A percentile compares a stretch with the other conserved stretches of the same genome.
These are phyloP conservation scores for Hypoxylon trugodes DNA, from an alignment of 495 filamentous ascomycete species.

Conservation along the genomic window DNA sequence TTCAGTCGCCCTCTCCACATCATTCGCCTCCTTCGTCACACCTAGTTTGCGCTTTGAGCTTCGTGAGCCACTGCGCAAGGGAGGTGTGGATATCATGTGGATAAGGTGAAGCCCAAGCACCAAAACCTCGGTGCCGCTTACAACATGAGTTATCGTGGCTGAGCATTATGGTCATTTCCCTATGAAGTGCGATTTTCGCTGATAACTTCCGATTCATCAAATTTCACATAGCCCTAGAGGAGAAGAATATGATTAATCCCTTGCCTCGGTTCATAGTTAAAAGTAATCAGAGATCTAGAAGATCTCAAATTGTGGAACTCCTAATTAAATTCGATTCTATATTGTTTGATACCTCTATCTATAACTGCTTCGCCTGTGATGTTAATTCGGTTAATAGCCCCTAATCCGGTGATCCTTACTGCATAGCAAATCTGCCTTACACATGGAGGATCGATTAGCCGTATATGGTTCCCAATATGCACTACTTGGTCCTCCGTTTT, in stretches of 20 bases:
- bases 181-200: constrained; percentile 13
- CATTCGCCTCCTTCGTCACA: too few relatives aligned
- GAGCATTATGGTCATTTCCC: not conserved
- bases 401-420: not conserved
- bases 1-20: too few relatives aligned
- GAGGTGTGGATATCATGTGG: too few relatives aligned
- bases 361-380: not conserved
- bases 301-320: too few relatives aligned
- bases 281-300: too few relatives aligned
- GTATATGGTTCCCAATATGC: too few relatives aligned
- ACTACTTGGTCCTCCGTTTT: too few relatives aligned
- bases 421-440: not conserved
- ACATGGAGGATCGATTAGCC: not conserved
- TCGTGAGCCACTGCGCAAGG: too few relatives aligned
- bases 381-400: not conserved
- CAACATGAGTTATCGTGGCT: constrained; percentile 6
- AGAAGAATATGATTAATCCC: not conserved
- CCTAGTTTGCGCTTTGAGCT: too few relatives aligned
- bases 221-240: not conserved
- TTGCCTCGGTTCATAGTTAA: constrained; percentile 12
- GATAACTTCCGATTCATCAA: constrained; percentile 12
- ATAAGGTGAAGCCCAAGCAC: not conserved
- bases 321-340: too few relatives aligned
- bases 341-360: not conserved
- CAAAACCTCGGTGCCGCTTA: not conserved